phyloP scores from a whole-genome alignment of 2,329 filamentous ascomycete species.

The Samsoniella hepiali region DNA sequence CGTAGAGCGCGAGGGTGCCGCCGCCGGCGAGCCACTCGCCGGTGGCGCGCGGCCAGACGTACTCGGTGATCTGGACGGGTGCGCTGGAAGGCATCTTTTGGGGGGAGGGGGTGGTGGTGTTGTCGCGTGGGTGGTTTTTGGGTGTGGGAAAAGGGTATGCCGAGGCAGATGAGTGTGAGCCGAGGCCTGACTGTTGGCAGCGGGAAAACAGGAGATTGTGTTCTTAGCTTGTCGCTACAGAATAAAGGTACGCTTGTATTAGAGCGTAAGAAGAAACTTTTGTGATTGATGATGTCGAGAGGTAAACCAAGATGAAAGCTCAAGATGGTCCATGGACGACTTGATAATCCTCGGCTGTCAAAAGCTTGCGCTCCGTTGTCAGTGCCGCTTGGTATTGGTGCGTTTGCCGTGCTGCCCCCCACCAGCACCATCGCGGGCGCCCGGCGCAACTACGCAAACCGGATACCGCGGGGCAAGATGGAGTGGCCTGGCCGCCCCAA shows the following conservation, averaged over 20 bases:
- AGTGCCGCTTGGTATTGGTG: background rate
- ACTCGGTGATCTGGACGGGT: constrained; percentile 12
- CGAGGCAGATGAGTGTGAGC: background rate
- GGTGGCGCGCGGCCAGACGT: background rate
- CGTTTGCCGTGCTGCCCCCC: background rate
- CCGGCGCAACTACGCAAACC: background rate
- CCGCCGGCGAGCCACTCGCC: constrained; percentile 3
- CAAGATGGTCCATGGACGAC: background rate
- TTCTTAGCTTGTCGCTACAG: too few species aligned
- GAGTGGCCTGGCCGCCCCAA: too few species aligned
- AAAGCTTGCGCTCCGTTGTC: background rate
- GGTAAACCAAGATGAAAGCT: background rate
- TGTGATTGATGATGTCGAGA: background rate
- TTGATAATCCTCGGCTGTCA: background rate
- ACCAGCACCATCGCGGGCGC: background rate
- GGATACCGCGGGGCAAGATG: background rate
- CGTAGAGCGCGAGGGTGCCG: constrained; percentile 11
- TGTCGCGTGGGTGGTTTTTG: background rate
- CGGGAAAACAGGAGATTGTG: background rate
- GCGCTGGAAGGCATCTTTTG: background rate
- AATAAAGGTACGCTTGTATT: background rate
- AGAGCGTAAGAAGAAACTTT: background rate
- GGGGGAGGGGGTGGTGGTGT: background rate
- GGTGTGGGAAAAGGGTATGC: background rate
- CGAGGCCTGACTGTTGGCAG: background rate